Evolutionary conservation across 768 basidiomycete genomes (phyloP).

Genomic region (Stropharia rugosoannulata): DNA sequence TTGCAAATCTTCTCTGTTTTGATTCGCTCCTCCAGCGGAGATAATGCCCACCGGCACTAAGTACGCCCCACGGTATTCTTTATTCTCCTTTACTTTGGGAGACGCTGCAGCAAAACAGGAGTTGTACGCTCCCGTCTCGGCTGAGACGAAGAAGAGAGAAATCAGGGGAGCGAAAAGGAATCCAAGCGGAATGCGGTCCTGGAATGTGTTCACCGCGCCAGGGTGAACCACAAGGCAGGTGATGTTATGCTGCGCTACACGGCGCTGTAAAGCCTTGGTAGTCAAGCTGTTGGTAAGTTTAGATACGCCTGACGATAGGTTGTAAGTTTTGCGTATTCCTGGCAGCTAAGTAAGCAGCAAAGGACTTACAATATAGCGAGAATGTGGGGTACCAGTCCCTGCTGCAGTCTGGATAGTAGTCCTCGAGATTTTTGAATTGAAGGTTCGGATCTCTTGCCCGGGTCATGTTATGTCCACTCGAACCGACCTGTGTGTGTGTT

Average conservation of each 20-base stretch:
- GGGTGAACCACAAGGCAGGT: constrained; percentile 37
- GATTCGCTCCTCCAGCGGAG: constrained; percentile 22
- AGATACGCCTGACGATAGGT: constrained; percentile 30
- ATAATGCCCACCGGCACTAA: constrained; percentile 31
- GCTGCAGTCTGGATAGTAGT: constrained; percentile 29
- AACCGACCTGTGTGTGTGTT: constrained; percentile 16
- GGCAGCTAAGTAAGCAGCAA: neutral
- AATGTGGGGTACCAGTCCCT: constrained; percentile 19
- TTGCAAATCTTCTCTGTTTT: constrained; percentile 28
- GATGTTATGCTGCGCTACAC: constrained; percentile 29
- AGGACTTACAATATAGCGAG: constrained; percentile 20
- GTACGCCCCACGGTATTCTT: constrained; percentile 35
- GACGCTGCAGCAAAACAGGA: constrained; percentile 38
- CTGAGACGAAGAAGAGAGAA: constrained; percentile 16
- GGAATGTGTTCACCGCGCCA: constrained; percentile 30
- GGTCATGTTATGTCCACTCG: constrained; percentile 16
- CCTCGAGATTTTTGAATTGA: constrained; percentile 24
- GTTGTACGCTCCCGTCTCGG: constrained; percentile 33
- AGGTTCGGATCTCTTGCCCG: constrained; percentile 19
- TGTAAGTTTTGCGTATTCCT: neutral
- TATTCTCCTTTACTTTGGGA: constrained; percentile 28
- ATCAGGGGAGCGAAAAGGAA: constrained; percentile 11
- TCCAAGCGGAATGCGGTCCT: constrained; percentile 7
- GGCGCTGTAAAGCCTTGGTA: constrained; percentile 42
- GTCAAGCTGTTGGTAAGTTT: constrained; percentile 48